Evolutionary conservation across 1,284 basidiomycete species (phyloP), one percentile per base, ranked within the genome.

Genomic region (Somion occarium): DNA sequence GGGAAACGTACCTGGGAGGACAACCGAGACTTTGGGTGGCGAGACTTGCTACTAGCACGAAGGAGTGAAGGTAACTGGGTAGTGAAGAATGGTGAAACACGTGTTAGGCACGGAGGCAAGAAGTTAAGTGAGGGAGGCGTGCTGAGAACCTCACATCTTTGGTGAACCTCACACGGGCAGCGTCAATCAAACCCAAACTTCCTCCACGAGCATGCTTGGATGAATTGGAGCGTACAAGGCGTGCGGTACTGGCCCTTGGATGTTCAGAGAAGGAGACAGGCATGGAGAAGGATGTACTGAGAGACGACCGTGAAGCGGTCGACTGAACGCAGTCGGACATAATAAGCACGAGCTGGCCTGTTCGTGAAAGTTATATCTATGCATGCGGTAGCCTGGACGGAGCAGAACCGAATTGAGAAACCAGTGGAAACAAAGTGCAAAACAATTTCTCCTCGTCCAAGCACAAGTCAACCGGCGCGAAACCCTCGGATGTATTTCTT

Each of bases 81-180:
- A 69, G 62, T 48, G 62, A 59, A 53, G 62, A 58, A 54, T 67
- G 62, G 54, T 58, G 18, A 51, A 64, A 68, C 68, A 70, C 68
- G 68, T 70, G 68, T 65, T 64, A 67, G 67, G 65, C 63, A 70
- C 67, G 61, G 55, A 55, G 20, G 48, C 27, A 54, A 44, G 42
- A 47, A 58, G 56, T 58, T 58, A 54, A 49, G 58, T 55, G 58
- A 51, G 55, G 30, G 53, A 48, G 53, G 60, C 56, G 56, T 57
- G 59, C 50, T 53, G 48, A 44, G 34, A 54, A 53, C 61, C 65
- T 61, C 61, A 67, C 65, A 55, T 67, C 65, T 55, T 62, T 59
- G 56, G 63, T 59, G 50, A 65, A 58, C 59, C 63, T 59, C 59
- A 65, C 64, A 61, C 65, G 65, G 54, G 65, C 62, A 51, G 62